Conservation (phyloP, 495 filamentous ascomycete species). For the Penicillium subrubescens region DNA sequence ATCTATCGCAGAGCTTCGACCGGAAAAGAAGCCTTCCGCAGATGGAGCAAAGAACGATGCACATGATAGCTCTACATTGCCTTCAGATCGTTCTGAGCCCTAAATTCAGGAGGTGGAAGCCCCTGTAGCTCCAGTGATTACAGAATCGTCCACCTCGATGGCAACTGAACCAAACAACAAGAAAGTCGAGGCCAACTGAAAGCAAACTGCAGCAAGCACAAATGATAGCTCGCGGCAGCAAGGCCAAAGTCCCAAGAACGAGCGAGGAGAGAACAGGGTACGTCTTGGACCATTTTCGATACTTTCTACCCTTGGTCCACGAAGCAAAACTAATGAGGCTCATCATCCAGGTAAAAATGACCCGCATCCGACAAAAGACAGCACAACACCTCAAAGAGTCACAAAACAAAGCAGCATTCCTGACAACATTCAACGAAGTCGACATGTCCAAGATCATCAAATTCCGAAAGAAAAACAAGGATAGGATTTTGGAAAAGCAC, state of each 20-base stretch:
- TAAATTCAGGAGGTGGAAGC: background rate
- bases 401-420: constrained; percentile 86
- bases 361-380: constrained; percentile 89
- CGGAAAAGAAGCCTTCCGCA: constrained; percentile 59
- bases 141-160: background rate
- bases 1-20: constrained; percentile 73
- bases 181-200: background rate
- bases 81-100: constrained; percentile 14
- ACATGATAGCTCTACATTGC: constrained; percentile 9
- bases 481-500: constrained; percentile 79
- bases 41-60: background rate
- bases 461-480: constrained; percentile 86
- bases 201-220: background rate
- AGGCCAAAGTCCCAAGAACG: background rate
- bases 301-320: too few species aligned
- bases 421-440: constrained; percentile 94
- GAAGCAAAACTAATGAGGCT: background rate
- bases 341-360: constrained; percentile 83
- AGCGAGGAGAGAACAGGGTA: background rate
- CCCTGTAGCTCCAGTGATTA: background rate
- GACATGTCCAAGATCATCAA: constrained; percentile 91
- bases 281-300: background rate
- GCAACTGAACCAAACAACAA: background rate
- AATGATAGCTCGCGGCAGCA: background rate
- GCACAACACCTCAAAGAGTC: constrained; percentile 90